Base-by-base conservation (phyloP, 2,329 filamentous ascomycete genomes). In the Penicillium sp. region DNA sequence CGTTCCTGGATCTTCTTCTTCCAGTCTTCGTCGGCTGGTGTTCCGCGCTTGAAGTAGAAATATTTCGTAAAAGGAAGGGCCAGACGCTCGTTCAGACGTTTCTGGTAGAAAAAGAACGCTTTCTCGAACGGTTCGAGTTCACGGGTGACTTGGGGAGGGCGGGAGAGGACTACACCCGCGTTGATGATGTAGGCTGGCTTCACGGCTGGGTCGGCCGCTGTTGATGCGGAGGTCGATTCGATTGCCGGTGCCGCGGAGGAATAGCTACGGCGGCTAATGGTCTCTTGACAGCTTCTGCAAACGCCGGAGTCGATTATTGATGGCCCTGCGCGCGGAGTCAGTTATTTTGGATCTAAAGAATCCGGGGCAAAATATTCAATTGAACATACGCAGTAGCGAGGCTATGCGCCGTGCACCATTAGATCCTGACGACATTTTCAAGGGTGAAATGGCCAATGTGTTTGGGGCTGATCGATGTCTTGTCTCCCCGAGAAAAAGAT, bases 61-160 rank as follows among this genome's bases (percentile, higher is more conserved):
- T 90, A 90, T 65, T 90, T 86, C 55, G 89, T 89, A 75, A 97
- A 99, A 2, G 92, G 90, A 5, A 94, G 83, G 21, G 88, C 87
- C 51, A 96, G 83, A 43, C 94, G 90, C 81, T 99, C 94, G 76
- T 97, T 96, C 59, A 99, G 83, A 15, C 94, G 91, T 68, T 93
- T 93, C 79, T 99, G 94, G 79, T 99, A 99, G 74, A 99, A 92
- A 81, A 89, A 96, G 78, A 89, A 97, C 62, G 93, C 83, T 71
- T 91, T 89, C 76, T 99, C 94, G 76, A 99, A 97, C 13, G 90
- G 82, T 34, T 89, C 90, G 53, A 93, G 87, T 60, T 88, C 82
- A 65, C 90, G 88, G 27, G 94, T 97, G 68, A 99, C 82, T 58
- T 95, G 81, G 7, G 94, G 94, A 47, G 94, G 86, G 29, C 94